A percentile compares a stretch with the other conserved stretches of the same genome.
phyloP scores from a whole-genome alignment of 73 alveolate species.

The Blepharisma stoltei region DNA sequence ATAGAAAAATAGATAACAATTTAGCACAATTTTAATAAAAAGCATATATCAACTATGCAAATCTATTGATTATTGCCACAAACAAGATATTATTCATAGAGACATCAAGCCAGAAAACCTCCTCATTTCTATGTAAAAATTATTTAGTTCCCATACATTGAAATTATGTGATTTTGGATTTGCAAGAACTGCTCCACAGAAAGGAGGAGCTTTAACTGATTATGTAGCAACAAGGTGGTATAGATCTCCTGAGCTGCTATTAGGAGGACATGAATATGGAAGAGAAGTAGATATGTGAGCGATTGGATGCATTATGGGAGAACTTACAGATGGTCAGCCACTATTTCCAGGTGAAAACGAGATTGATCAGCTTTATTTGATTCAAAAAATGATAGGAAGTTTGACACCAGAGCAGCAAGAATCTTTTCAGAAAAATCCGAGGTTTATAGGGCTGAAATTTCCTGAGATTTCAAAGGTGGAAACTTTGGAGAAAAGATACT shows the following conservation, averaged over 20 bases:
- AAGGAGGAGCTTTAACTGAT: slow-evolving; percentile 55
- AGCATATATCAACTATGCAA: not conserved
- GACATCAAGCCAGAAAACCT: slow-evolving; percentile 31
- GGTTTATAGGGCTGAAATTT: slow-evolving; percentile 34
- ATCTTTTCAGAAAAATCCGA: slow-evolving; percentile 30
- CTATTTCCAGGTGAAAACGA: slow-evolving; percentile 31
- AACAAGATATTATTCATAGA: slow-evolving; percentile 27
- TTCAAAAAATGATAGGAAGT: slow-evolving; percentile 7
- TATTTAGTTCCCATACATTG: slow-evolving; percentile 36
- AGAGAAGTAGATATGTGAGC: slow-evolving; percentile 33
- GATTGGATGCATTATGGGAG: slow-evolving; percentile 36
- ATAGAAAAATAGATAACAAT: too few species aligned
- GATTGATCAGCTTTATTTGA: slow-evolving; percentile 25
- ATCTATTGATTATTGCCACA: slow-evolving; percentile 1
- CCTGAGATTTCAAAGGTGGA: slow-evolving; percentile 31
- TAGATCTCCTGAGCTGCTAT: slow-evolving; percentile 52
- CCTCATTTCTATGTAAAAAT: slow-evolving; percentile 21
- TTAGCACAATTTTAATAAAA: too few species aligned
- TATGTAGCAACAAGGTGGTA: slow-evolving; percentile 62
- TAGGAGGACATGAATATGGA: slow-evolving; percentile 29
- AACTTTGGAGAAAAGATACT: slow-evolving; percentile 28
- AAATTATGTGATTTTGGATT: slow-evolving; percentile 82
- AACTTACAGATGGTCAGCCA: slow-evolving; percentile 28
- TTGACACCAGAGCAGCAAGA: slow-evolving; percentile 24
- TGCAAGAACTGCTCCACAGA: slow-evolving; percentile 54